Evolutionary conservation across 2,329 filamentous ascomycete species (phyloP).

Genomic region (Colletotrichum tabaci): DNA sequence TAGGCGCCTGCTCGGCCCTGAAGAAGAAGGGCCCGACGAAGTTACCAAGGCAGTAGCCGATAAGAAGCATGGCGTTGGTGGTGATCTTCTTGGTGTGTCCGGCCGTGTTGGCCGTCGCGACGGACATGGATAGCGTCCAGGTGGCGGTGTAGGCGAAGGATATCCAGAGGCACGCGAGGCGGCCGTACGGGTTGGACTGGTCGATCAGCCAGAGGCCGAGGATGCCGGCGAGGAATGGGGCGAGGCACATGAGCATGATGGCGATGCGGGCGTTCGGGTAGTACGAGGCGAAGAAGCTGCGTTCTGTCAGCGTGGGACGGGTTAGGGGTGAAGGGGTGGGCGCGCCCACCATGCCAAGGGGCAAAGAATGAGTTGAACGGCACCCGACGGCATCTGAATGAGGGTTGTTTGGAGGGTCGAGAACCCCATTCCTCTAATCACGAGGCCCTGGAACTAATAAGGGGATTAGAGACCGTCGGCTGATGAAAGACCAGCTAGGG

Average conservation of each 20-base stretch:
- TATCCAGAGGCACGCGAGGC: constrained; percentile 49
- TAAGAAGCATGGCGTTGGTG: constrained; percentile 63
- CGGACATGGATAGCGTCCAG: constrained; percentile 39
- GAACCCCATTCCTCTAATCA: constrained; percentile 73
- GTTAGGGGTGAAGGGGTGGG: no score
- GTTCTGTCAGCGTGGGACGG: neutral
- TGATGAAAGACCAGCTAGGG: no score
- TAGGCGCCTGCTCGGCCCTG: constrained; percentile 48
- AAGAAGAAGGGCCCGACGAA: constrained; percentile 71
- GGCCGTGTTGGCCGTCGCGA: constrained; percentile 76
- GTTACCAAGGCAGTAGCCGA: constrained; percentile 62
- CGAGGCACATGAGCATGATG: constrained; percentile 43
- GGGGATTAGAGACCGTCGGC: constrained; percentile 57
- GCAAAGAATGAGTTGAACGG: constrained; percentile 32
- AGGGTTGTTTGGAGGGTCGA: constrained; percentile 71
- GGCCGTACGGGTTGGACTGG: constrained; percentile 40
- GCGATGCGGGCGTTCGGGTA: constrained; percentile 39
- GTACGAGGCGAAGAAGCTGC: constrained; percentile 35
- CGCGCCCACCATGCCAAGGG: constrained; percentile 27
- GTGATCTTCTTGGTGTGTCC: constrained; percentile 77
- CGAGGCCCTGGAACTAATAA: constrained; percentile 76
- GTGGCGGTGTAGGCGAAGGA: constrained; percentile 48
- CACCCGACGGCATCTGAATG: constrained; percentile 78
- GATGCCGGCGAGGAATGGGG: constrained; percentile 41
- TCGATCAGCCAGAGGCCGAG: constrained; percentile 42